Evolutionary conservation across 352 stramenopile species (phyloP).

Genomic region (Blastocystis sp.): DNA sequence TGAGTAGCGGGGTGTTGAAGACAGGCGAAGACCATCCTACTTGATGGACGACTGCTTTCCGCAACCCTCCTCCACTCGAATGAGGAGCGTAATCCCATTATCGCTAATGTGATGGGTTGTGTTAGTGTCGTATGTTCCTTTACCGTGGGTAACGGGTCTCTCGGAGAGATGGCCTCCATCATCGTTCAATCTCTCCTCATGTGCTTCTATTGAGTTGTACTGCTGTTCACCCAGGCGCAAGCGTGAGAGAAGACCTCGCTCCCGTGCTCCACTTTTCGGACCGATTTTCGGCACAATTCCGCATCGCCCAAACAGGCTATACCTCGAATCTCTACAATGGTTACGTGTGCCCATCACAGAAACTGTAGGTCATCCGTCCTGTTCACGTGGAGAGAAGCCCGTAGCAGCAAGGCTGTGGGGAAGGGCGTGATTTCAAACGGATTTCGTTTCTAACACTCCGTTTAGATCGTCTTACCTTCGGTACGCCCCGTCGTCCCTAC

Average conservation of each 20-base stretch:
- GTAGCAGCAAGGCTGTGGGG: neutral
- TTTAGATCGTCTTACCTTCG: neutral
- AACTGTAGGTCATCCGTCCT: neutral
- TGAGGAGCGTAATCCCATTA: too few relatives aligned
- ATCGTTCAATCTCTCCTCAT: neutral
- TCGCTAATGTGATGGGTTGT: too few relatives aligned
- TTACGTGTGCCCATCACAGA: conserved; percentile 27
- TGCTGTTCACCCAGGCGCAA: too few relatives aligned
- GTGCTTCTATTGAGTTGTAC: neutral
- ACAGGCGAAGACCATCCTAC: too few relatives aligned
- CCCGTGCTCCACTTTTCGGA: neutral
- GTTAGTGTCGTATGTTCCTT: too few relatives aligned
- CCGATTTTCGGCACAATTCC: neutral
- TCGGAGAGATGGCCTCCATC: too few relatives aligned
- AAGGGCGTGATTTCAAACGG: neutral
- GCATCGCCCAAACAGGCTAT: too few relatives aligned
- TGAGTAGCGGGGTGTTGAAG: neutral
- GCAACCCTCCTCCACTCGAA: neutral
- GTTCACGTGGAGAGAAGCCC: neutral
- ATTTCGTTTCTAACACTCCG: neutral
- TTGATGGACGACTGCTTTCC: neutral
- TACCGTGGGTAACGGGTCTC: too few relatives aligned
- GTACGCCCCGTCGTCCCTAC: conserved; percentile 88
- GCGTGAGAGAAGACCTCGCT: too few relatives aligned
- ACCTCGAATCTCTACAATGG: conserved; percentile 32